Conservation (phyloP, 139 green algal genomes). For the Penium margaritaceum region DNA sequence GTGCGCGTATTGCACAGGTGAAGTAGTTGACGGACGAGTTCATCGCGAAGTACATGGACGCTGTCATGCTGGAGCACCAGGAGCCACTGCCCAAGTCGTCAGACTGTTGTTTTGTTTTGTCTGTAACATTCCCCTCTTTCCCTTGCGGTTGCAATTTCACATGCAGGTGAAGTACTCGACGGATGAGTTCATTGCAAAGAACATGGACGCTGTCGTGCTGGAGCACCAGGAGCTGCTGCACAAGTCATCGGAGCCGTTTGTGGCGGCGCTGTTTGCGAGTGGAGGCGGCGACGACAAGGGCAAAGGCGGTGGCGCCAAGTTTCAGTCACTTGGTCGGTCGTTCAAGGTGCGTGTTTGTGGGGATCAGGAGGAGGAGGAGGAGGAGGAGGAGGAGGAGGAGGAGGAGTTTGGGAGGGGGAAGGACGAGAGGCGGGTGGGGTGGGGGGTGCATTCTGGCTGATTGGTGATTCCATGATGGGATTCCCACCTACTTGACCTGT, state of each 20-base stretch:
- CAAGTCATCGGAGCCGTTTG: neutral
- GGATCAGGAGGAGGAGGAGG: no score
- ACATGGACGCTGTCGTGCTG: conserved; percentile 89
- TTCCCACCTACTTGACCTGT: no score
- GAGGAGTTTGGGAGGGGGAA: no score
- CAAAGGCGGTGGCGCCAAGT: neutral
- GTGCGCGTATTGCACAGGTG: conserved; percentile 41
- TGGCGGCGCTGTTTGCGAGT: neutral
- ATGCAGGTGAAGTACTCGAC: no score
- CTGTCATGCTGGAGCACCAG: conserved; percentile 92
- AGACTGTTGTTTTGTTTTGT: no score
- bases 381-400: no score
- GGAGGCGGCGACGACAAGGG: neutral
- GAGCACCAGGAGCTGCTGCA: conserved; percentile 87
- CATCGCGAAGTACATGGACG: conserved; percentile 79
- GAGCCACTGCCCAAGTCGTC: conserved; percentile 57
- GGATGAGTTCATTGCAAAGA: conserved; percentile 57
- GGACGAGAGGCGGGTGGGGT: no score
- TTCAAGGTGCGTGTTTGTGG: conserved; percentile 22
- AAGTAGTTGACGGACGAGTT: conserved; percentile 50
- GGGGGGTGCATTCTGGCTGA: no score
- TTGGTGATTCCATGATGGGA: no score
- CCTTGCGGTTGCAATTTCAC: no score
- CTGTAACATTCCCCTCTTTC: no score
- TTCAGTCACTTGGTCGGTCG: neutral